These are phyloP conservation scores for Mangifera indica DNA, from an alignment of 345 rosid species.

Conservation along the genomic window DNA sequence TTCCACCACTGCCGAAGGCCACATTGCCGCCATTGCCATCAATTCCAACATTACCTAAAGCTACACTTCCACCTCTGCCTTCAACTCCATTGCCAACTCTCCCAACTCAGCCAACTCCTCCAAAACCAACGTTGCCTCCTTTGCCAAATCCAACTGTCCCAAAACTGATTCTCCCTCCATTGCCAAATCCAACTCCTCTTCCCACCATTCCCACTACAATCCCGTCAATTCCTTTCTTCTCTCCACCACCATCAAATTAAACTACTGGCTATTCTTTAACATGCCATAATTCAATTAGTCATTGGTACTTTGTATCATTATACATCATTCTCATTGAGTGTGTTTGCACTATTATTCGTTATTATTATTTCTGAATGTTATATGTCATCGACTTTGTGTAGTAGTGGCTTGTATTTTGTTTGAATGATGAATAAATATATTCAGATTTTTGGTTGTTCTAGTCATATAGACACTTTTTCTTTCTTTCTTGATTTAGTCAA, in stretches of 20 bases:
- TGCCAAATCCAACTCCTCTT: constrained; percentile 7
- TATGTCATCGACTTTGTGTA: no score
- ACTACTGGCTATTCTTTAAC: background rate
- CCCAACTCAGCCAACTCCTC: constrained; percentile 11
- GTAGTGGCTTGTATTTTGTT: no score
- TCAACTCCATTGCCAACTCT: constrained; percentile 24
- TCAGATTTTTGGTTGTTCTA: no score
- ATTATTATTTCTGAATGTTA: no score
- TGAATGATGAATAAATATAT: no score
- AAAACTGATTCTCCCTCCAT: constrained; percentile 3
- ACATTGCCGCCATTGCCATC: constrained; percentile 13
- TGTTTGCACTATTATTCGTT: background rate
- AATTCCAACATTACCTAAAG: background rate
- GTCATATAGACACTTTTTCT: no score
- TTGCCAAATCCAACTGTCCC: constrained; percentile 20
- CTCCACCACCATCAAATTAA: constrained; percentile 11
- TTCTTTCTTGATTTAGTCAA: no score
- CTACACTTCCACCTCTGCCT: background rate
- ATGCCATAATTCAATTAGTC: background rate
- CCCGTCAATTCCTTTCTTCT: constrained; percentile 2
- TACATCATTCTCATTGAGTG: background rate
- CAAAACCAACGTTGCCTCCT: constrained; percentile 21
- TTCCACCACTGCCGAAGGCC: constrained; percentile 13
- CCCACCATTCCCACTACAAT: constrained; percentile 5
- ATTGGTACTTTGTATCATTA: constrained; percentile 2